A percentile compares a stretch with the other conserved stretches of the same genome.
Evolutionary conservation across 2,329 filamentous ascomycete species (phyloP).

Genomic region (Penicillium sp.): DNA sequence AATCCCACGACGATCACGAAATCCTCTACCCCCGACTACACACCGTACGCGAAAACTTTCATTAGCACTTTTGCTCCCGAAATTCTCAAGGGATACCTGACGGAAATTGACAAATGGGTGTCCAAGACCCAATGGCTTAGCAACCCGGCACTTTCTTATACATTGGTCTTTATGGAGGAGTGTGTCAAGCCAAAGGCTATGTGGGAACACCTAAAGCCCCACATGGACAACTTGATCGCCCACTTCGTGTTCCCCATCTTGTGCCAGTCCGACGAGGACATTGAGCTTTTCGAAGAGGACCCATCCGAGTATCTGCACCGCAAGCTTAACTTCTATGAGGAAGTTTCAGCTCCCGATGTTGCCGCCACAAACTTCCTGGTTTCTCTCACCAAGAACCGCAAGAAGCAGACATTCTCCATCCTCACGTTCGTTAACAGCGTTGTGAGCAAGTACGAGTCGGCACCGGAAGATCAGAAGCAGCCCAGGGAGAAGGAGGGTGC

Average conservation of each 20-base stretch:
- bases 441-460: slow-evolving; percentile 85
- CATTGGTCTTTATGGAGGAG: slow-evolving; percentile 90
- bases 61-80: slow-evolving; percentile 88
- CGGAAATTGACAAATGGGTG: slow-evolving; percentile 97
- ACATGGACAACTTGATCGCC: slow-evolving; percentile 87
- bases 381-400: slow-evolving; percentile 85
- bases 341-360: slow-evolving; percentile 90
- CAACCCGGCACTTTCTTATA: slow-evolving; percentile 89
- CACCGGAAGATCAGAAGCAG: slow-evolving; percentile 83
- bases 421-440: slow-evolving; percentile 92
- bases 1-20: slow-evolving; percentile 74
- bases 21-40: slow-evolving; percentile 69
- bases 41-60: slow-evolving; percentile 84
- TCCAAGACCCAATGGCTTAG: slow-evolving; percentile 91
- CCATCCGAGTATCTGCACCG: slow-evolving; percentile 95
- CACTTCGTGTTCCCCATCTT: slow-evolving; percentile 95
- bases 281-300: slow-evolving; percentile 90
- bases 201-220: slow-evolving; percentile 90
- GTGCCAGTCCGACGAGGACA: slow-evolving; percentile 85
- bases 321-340: slow-evolving; percentile 96
- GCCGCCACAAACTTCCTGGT: slow-evolving; percentile 96
- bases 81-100: slow-evolving; percentile 90
- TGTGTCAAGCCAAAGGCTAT: slow-evolving; percentile 96
- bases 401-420: slow-evolving; percentile 94
- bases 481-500: slow-evolving; percentile 95